Conservation (phyloP, 768 basidiomycete species). For the Xanthoconium purpureum region DNA sequence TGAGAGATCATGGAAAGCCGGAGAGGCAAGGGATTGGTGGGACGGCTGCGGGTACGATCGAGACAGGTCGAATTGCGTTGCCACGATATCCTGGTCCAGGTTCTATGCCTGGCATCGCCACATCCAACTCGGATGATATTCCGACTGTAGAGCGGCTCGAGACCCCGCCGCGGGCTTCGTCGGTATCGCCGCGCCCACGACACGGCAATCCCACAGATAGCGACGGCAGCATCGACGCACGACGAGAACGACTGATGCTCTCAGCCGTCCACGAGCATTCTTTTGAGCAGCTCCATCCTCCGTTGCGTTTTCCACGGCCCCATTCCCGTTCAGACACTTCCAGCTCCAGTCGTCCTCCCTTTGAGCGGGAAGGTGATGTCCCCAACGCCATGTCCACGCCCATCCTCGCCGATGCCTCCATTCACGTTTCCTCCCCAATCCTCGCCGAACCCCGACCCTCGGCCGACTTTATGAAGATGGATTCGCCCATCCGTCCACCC, state of each 20-base stretch:
- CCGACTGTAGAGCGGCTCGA: slow-evolving; percentile 29
- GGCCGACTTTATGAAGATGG: slow-evolving; percentile 50
- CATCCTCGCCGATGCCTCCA: slow-evolving; percentile 24
- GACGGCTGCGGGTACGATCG: neutral
- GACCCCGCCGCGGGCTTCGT: slow-evolving; percentile 23
- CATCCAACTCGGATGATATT: slow-evolving; percentile 28
- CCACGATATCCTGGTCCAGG: slow-evolving; percentile 26
- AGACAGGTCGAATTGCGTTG: slow-evolving; percentile 9
- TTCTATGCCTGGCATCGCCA: slow-evolving; percentile 15
- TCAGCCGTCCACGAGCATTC: slow-evolving; percentile 24
- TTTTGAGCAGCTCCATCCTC: slow-evolving; percentile 17
- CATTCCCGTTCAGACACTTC: slow-evolving; percentile 25
- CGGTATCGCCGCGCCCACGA: slow-evolving; percentile 22
- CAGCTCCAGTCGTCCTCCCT: slow-evolving; percentile 23
- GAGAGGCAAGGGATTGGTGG: slow-evolving; percentile 18
- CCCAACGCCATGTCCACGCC: slow-evolving; percentile 32
- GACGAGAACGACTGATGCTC: slow-evolving; percentile 25
- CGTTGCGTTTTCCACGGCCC: slow-evolving; percentile 10
- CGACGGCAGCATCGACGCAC: slow-evolving; percentile 22
- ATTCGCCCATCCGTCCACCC: slow-evolving; percentile 38
- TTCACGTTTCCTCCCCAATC: slow-evolving; percentile 35
- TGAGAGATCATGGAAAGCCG: slow-evolving; percentile 25
- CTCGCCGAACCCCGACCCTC: slow-evolving; percentile 41
- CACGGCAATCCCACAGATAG: slow-evolving; percentile 16
- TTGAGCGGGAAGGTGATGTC: slow-evolving; percentile 20